Evolutionary conservation across 345 rosid species (phyloP), one percentile per base, ranked within the genome.

Genomic region (Physaria fendleri): DNA sequence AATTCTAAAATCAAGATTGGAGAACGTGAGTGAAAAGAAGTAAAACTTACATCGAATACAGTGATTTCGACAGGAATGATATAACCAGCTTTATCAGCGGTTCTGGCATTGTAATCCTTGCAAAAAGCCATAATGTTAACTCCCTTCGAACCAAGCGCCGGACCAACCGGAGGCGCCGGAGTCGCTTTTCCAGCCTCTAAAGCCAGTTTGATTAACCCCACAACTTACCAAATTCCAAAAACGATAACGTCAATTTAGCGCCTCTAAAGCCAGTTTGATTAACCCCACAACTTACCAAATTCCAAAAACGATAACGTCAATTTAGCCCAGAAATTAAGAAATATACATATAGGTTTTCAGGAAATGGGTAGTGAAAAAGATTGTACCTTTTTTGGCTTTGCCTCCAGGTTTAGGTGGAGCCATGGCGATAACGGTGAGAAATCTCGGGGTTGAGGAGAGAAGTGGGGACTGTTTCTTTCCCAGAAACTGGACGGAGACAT

Each of bases 101-200:
- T 86, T 78, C 82, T 79, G 13, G 97, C 95, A 81, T 93, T 89
- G 78, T 93, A 93, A 72, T 93, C 99, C 77, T 86, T 93, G 68
- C 97, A 93, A 38, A 87, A 93, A 12, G 91, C 91, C 97, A 85
- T 83, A 9, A 88, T 93, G 65, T 93, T 83, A 0, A 88, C 91
- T 49, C 95, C 97, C 62, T 88, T 92, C 0, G 95, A 73, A 76
- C 91, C 96, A 45, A 86, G 85, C 1, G 93, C 96, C 18, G 96
- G 98, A 32, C 95, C 95, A 3, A 92, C 96, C 0, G 98, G 98
- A 3, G 93, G 95, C 3, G 93, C 98, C 20, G 96, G 95, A 21
- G 95, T 92, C 12, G 96, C 96, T 74, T 92, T 92, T 30, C 97
- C 99, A 0, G 97, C 95, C 77, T 93, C 95, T 2, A 89, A 78